Conservation (phyloP, 257 asterid genomes). For the Voacanga thouarsii region DNA sequence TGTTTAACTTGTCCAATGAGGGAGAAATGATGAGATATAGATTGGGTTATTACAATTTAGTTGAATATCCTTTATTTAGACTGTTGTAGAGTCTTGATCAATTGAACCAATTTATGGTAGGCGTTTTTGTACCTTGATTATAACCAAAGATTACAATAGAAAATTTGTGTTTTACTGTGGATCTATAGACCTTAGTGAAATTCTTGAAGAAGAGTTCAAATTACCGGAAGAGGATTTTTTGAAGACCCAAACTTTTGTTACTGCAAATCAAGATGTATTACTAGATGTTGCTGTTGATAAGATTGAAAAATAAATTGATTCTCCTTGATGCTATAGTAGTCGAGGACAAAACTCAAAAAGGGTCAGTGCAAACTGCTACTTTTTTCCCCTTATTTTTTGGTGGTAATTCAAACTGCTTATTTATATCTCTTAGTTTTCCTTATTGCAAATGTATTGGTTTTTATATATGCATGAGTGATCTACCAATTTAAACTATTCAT, state of each 20-base stretch:
- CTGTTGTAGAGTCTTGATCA: neutral
- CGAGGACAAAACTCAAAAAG: constrained; percentile 97
- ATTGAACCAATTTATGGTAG: neutral
- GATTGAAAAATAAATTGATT: constrained; percentile 66
- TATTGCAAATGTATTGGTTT: neutral
- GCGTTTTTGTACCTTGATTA: neutral
- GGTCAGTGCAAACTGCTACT: constrained; percentile 56
- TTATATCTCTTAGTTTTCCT: too few species aligned
- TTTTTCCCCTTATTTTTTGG: too few species aligned
- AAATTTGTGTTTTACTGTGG: too few species aligned
- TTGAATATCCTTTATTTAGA: neutral
- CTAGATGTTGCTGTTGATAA: constrained; percentile 79
- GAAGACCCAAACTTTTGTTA: constrained; percentile 59
- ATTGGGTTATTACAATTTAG: neutral
- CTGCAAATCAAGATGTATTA: constrained; percentile 68
- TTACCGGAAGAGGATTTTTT: constrained; percentile 75
- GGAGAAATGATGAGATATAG: neutral
- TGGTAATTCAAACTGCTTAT: too few species aligned
- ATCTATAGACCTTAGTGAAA: constrained; percentile 84
- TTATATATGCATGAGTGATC: neutral
- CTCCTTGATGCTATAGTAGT: constrained; percentile 96
- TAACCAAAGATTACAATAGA: too few species aligned
- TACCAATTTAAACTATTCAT: neutral
- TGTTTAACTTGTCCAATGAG: neutral
- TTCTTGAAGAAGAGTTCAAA: constrained; percentile 60